Percentiles rank a stretch among this genome's conserved stretches.
These are phyloP conservation scores for Aegilops tauschii DNA, from an alignment of 176 grass and related monocot species.

Conservation along the genomic window DNA sequence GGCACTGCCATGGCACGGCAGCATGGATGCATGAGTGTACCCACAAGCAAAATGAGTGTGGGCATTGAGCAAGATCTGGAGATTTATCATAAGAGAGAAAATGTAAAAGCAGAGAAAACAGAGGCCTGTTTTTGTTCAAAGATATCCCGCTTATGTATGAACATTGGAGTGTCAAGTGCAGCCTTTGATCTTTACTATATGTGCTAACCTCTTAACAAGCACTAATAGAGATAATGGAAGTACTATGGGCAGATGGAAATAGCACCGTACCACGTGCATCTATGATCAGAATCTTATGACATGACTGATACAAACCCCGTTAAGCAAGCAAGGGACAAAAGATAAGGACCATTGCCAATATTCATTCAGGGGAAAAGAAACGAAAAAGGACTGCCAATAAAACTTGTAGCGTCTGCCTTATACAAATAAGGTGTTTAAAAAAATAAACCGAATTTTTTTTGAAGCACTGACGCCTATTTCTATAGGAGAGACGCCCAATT, in stretches of 20 bases:
- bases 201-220: not conserved
- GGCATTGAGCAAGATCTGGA: not conserved
- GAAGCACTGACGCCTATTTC: no score
- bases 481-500: no score
- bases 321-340: not conserved
- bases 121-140: not conserved
- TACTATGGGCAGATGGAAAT: not conserved
- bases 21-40: not conserved
- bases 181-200: not conserved
- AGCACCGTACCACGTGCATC: not conserved
- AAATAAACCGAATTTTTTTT: no score
- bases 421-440: no score
- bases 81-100: no score
- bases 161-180: not conserved
- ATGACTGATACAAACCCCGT: not conserved
- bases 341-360: not conserved
- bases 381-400: no score
- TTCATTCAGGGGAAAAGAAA: no score
- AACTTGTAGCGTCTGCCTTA: no score
- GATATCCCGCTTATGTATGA: not conserved
- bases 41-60: not conserved
- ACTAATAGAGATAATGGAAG: not conserved
- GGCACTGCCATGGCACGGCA: not conserved
- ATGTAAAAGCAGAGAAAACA: not conserved
- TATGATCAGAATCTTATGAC: not conserved